Percentiles rank a stretch among this genome's conserved stretches.
phyloP scores from a whole-genome alignment of 2,329 filamentous ascomycete species.

The Sarocladiaceae sp. region DNA sequence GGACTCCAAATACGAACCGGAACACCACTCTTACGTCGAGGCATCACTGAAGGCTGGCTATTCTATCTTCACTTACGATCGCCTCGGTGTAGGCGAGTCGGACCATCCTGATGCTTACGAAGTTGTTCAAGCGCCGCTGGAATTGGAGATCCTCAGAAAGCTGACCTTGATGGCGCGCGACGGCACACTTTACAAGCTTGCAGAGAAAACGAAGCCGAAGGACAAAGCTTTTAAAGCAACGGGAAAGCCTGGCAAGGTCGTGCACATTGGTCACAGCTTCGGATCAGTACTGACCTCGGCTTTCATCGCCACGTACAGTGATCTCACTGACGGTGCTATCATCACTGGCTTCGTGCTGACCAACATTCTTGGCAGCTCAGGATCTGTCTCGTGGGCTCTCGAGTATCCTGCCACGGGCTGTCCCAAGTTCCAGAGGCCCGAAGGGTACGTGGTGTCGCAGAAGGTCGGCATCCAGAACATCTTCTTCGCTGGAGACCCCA shows the following conservation, averaged over 20 bases:
- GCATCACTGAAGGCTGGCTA: slow-evolving; percentile 47
- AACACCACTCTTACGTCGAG: slow-evolving; percentile 53
- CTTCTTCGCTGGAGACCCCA: slow-evolving; percentile 23
- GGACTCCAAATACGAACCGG: slow-evolving; percentile 47
- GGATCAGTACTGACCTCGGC: slow-evolving; percentile 49
- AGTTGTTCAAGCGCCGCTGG: slow-evolving; percentile 31
- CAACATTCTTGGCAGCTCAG: slow-evolving; percentile 14
- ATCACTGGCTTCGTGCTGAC: slow-evolving; percentile 45
- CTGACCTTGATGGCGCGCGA: slow-evolving; percentile 31
- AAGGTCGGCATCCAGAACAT: slow-evolving; percentile 27
- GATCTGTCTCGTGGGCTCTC: slow-evolving; percentile 16
- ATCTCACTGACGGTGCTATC: slow-evolving; percentile 47
- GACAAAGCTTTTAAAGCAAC: not conserved
- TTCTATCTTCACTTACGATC: slow-evolving; percentile 51
- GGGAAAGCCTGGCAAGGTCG: slow-evolving; percentile 28
- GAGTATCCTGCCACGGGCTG: slow-evolving; percentile 16
- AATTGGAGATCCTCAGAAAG: slow-evolving; percentile 31
- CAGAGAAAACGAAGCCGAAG: slow-evolving; percentile 1
- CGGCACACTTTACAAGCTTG: slow-evolving; percentile 22
- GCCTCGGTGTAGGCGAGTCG: slow-evolving; percentile 50
- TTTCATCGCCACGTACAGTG: slow-evolving; percentile 43
- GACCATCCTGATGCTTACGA: slow-evolving; percentile 32
- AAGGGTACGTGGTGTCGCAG: slow-evolving; percentile 19
- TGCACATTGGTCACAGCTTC: slow-evolving; percentile 56
- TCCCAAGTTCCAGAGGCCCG: slow-evolving; percentile 16